Evolutionary conservation across 495 filamentous ascomycete species (phyloP), one percentile per base, ranked within the genome.

Genomic region (Emericellopsis terricola): DNA sequence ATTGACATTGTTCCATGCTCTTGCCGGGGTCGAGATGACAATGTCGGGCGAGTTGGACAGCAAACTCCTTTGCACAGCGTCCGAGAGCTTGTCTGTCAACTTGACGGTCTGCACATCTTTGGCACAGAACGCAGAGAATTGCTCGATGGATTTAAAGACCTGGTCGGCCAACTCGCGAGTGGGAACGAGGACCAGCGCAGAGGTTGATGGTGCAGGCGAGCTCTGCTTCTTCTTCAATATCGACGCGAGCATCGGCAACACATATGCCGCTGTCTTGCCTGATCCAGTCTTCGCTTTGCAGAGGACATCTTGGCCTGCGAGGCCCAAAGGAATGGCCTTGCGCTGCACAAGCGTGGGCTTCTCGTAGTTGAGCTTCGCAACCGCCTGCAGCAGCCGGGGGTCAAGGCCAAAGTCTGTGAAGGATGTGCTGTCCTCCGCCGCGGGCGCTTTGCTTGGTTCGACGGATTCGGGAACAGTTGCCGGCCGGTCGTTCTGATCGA

Each of bases 251-350:
- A 94, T 67, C 1, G 89, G 89, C 17, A 96, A 66, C n/a, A 94
- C 62, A 55, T 97, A 97, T 33, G 89, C 89, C n/a, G 81, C 80
- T 4, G 89, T 97, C 59, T 97, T 97, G 30, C 89, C 87, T 14
- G 84, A 89, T 18, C 86, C 86, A 14, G 86, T 94, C 55, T 84
- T 89, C 28, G 87, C 78, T 42, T 81, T 81, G 33, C 83, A 82
- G 29, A 96, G 56, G 37, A 97, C 76, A 65, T 94, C 86, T 47
- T 79, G 78, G 13, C 89, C 89, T 38, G 83, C 74, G n/a, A 94
- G 60, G 18, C 82, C 81, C 29, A 94, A 56, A 5, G 89, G 91
- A 44, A 97, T 93, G 4, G 79, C 81, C 52, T 77, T 77, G 10
- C 72, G 63, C 54, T 97, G 89, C 3, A 94, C 79, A 10, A 69